These are phyloP conservation scores for Gryganskiella cystojenkinii DNA, from an alignment of 192 early-diverging fungal species.

Conservation along the genomic window DNA sequence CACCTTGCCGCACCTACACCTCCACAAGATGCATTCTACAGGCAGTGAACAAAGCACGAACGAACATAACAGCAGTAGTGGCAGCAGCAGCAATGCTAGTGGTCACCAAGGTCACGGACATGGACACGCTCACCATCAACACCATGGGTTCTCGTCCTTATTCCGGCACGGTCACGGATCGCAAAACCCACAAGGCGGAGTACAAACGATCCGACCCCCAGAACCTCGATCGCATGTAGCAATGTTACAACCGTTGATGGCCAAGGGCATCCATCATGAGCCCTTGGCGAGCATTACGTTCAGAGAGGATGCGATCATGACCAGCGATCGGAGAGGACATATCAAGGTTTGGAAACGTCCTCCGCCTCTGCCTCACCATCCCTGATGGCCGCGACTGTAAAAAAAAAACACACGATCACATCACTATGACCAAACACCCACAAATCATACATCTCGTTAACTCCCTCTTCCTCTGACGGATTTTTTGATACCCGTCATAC, in stretches of 20 bases:
- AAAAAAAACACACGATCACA: too few relatives aligned
- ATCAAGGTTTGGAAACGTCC: slow-evolving; percentile 83
- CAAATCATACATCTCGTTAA: too few relatives aligned
- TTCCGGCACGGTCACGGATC: slow-evolving; percentile 11
- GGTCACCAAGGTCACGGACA: slow-evolving; percentile 1
- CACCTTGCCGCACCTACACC: slow-evolving; percentile 20
- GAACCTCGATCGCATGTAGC: slow-evolving; percentile 66
- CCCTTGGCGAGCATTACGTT: slow-evolving; percentile 73
- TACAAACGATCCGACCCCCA: slow-evolving; percentile 41
- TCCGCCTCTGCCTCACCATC: slow-evolving; percentile 9
- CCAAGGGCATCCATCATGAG: slow-evolving; percentile 68
- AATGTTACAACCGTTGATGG: slow-evolving; percentile 76
- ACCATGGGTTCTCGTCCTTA: slow-evolving; percentile 18
- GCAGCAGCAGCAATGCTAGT: neutral
- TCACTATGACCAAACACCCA: too few relatives aligned
- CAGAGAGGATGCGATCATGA: slow-evolving; percentile 76
- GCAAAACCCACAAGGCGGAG: slow-evolving; percentile 16
- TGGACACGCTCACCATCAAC: slow-evolving; percentile 29
- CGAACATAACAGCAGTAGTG: neutral
- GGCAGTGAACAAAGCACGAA: neutral
- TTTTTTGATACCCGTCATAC: too few relatives aligned
- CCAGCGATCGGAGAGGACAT: slow-evolving; percentile 76
- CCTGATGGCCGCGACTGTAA: too few relatives aligned
- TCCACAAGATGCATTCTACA: slow-evolving; percentile 10
- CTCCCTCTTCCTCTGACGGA: too few relatives aligned